Base-by-base conservation (phyloP, 2,329 filamentous ascomycete species). In the Penicillium sp. region DNA sequence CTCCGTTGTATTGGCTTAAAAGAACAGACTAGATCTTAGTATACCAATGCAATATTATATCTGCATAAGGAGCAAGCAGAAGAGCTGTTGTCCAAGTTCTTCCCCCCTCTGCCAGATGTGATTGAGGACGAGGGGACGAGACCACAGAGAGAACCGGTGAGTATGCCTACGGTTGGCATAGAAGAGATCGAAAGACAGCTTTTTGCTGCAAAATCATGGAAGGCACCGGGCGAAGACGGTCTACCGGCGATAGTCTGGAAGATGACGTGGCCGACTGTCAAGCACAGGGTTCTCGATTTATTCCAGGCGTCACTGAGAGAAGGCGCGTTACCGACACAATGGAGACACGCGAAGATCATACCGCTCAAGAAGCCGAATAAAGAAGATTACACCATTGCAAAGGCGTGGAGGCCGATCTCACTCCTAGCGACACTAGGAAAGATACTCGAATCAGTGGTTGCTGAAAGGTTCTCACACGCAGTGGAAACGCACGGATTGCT, bases 221-320 rank as follows among this genome's bases (percentile, higher is more conserved):
- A 62, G 23, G 53, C 46, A 19, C 54, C 31, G 5, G 54, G 39
- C 3, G 50, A 61, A 21, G 54, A 63, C 46, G 53, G 61, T 21
- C 58, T 67, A 37, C 59, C 59, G 37, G 61, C 54, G 25, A 57
- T 62, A 50, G 61, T 67, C 3, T 68, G 58, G 65, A 62, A 67
- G 56, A 54, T 64, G 55, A 56, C 53, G 3, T 69, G 62, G 66
- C 63, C 62, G 21, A 60, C 60, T 8, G 59, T 69, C 27, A 65
- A 63, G 45, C 35, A 54, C 47, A 21, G 42, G 42, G 44, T 54
- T 7, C 37, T 53, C 3, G 44, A 55, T 4, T 8, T 59, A 6
- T 60, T 57, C 48, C 37, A 55, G 16, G 51, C 51, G 35, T 60
- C 48, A 25, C 23, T 60, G 23, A 29, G 14, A 53, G 33, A 33